Conservation (phyloP, 2,329 filamentous ascomycete species). For the Moelleriella libera region DNA sequence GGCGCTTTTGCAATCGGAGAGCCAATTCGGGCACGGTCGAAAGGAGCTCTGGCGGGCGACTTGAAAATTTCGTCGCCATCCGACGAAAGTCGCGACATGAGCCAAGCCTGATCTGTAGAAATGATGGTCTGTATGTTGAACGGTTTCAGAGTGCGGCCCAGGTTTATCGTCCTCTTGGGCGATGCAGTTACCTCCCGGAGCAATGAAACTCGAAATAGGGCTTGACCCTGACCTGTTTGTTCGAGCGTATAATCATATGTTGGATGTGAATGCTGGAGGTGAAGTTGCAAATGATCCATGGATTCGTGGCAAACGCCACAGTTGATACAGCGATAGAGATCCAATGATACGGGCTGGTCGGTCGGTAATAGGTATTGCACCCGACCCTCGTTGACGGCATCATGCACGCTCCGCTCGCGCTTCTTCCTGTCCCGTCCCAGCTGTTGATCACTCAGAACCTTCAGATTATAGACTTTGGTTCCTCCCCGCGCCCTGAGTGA, state of each 20-base stretch:
- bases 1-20: constrained; percentile 8
- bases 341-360: constrained; percentile 29
- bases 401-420: constrained; percentile 12
- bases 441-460: constrained; percentile 42
- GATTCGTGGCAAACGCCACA: constrained; percentile 34
- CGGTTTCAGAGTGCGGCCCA: constrained; percentile 25
- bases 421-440: constrained; percentile 36
- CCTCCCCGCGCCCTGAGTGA: constrained; percentile 32
- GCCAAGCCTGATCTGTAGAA: constrained; percentile 31
- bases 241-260: constrained; percentile 28
- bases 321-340: constrained; percentile 34
- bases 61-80: constrained; percentile 13
- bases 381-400: constrained; percentile 21
- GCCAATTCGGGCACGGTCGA: constrained; percentile 11
- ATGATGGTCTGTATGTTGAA: constrained; percentile 30
- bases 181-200: constrained; percentile 12
- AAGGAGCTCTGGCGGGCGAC: constrained; percentile 9
- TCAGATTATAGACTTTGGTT: constrained; percentile 44
- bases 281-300: constrained; percentile 31
- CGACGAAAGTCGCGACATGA: constrained; percentile 25
- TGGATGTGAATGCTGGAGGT: constrained; percentile 30
- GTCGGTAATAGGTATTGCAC: constrained; percentile 31
- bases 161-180: constrained; percentile 23
- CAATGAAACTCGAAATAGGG: constrained; percentile 24
- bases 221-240: constrained; percentile 18